Evolutionary conservation across 352 stramenopile species (phyloP), one percentile per base, ranked within the genome.

Genomic region (Globisporangium orthogonon): DNA sequence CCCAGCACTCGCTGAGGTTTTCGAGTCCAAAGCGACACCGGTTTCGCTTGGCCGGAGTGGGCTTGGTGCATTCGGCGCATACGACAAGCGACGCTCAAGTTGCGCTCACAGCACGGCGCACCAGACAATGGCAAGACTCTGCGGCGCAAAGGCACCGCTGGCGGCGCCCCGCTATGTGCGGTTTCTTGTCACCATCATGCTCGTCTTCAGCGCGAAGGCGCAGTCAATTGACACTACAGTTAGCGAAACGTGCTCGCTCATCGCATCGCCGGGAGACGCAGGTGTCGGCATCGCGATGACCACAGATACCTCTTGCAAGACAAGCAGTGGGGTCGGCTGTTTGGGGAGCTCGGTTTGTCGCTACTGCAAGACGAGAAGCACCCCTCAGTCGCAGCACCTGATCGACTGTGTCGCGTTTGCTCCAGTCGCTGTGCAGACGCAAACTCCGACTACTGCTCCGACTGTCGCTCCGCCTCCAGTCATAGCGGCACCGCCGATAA

Each of bases 271-370:
- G 50, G 65, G 69, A 11, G 65, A 60, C 29, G 53, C 62, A 7
- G 66, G 57, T 14, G 62, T 67, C 23, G 71, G 71, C 2, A 66
- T 79, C 33, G 58, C 67, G 18, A 61, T 73, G 23, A 58, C 56
- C 17, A 56, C 54, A 2, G 71, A 80, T 45, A 43, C 50, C 0
- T 54, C 55, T 1, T 78, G 69, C 15, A 52, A 40, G 3, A 47
- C 18, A 3, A 46, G 15, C 43, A 52, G 59, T 13, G 59, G 52
- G 1, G 39, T 65, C 29, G 59, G 59, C 7, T 65, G 59, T 18
- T 49, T 61, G 9, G 29, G 35, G 0, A n/a, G 23, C 28, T 50
- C 35, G 3, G 46, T 62, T 33, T 65, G 59, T 11, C 59, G 59
- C 17, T 67, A 61, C 23, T 67, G 61, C 47, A 63, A 65, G n/a